Conservation (phyloP, 2,329 filamentous ascomycete species). For the Nannizziopsis barbatae region DNA sequence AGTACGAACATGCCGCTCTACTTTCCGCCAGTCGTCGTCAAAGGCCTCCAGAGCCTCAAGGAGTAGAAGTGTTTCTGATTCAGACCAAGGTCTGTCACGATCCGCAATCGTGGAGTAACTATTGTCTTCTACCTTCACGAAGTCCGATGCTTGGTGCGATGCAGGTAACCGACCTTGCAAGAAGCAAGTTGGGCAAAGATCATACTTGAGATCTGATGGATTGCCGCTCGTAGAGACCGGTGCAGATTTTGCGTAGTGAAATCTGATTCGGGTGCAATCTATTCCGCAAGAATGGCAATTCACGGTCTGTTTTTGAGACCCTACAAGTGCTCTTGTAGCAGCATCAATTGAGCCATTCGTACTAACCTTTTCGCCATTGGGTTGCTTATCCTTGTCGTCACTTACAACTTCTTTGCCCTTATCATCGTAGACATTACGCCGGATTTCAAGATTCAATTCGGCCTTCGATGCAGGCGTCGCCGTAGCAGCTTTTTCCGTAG, state of each 20-base stretch:
- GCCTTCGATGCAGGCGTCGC: slow-evolving; percentile 57
- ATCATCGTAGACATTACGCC: slow-evolving; percentile 89
- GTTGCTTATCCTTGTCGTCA: slow-evolving; percentile 50
- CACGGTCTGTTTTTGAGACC: slow-evolving; percentile 52
- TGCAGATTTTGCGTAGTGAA: slow-evolving; percentile 56
- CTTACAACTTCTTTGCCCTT: slow-evolving; percentile 71
- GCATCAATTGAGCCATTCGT: slow-evolving; percentile 56
- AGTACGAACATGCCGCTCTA: slow-evolving; percentile 83
- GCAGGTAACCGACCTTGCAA: slow-evolving; percentile 71
- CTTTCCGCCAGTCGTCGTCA: slow-evolving; percentile 90
- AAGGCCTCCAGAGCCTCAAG: slow-evolving; percentile 86
- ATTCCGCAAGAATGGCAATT: slow-evolving; percentile 87
- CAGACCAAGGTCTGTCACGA: slow-evolving; percentile 78
- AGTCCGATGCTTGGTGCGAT: slow-evolving; percentile 68
- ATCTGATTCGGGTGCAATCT: slow-evolving; percentile 67
- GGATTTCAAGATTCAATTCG: slow-evolving; percentile 82
- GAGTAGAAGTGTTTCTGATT: slow-evolving; percentile 77
- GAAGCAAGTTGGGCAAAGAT: slow-evolving; percentile 85
- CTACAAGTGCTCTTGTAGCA: slow-evolving; percentile 52
- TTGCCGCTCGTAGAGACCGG: slow-evolving; percentile 47
- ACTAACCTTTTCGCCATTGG: slow-evolving; percentile 59
- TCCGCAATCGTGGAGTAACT: slow-evolving; percentile 67
- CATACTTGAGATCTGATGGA: slow-evolving; percentile 56
- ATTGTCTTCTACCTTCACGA: slow-evolving; percentile 81
- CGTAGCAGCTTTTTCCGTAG: slow-evolving; percentile 61